A percentile compares a stretch with the other conserved stretches of the same genome.
Conservation (phyloP, 805 yeast species). For the Saccharomyces paradoxus region DNA sequence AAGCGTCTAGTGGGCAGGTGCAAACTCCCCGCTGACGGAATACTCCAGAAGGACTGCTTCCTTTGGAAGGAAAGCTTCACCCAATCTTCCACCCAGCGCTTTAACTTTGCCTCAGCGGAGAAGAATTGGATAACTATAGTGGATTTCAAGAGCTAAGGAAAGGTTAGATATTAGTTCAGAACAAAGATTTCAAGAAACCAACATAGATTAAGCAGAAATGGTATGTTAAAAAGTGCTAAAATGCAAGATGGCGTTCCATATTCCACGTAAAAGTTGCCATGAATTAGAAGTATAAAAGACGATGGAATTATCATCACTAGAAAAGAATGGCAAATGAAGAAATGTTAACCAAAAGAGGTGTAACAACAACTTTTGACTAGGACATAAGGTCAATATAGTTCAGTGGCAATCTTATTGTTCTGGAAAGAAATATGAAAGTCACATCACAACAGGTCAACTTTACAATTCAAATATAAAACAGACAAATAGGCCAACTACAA, state of each 20-base stretch:
- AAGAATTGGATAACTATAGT: not conserved
- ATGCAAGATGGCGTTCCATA: not conserved
- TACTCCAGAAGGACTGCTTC: not conserved
- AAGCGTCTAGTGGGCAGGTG: not conserved
- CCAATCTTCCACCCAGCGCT: not conserved
- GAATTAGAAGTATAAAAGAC: not conserved
- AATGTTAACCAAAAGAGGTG: not conserved
- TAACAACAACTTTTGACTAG: not conserved
- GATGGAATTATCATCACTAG: too few relatives aligned
- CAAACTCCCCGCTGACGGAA: not conserved
- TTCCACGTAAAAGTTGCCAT: not conserved
- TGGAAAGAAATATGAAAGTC: not conserved
- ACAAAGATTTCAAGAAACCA: not conserved
- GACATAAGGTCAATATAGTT: not conserved
- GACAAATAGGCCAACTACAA: too few relatives aligned
- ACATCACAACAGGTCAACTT: not conserved
- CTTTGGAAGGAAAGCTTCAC: not conserved
- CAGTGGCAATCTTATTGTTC: not conserved
- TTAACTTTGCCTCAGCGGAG: not conserved
- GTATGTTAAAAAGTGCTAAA: conserved; percentile 3
- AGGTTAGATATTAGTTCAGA: not conserved
- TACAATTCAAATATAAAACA: not conserved
- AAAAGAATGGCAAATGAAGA: not conserved
- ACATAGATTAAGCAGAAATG: conserved; percentile 6
- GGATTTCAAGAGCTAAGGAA: not conserved